Base-by-base conservation (phyloP, 176 grass and related monocot genomes). In the Phoenix roebelenii region DNA sequence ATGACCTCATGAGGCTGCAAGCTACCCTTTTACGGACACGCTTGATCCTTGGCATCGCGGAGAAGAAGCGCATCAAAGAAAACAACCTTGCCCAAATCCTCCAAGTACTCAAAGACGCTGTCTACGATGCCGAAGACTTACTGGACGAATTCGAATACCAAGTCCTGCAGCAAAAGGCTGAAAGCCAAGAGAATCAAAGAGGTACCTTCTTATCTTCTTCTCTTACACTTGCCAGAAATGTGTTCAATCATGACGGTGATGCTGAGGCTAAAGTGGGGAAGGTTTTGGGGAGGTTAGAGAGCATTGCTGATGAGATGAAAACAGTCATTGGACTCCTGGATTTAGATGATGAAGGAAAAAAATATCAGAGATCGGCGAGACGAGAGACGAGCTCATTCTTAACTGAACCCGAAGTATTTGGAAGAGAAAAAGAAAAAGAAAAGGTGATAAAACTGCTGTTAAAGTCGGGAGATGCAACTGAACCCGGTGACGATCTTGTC, bases 361-460 rank as follows among this genome's bases (percentile, higher is more conserved):
- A 35, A 16, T 28, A 23, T 35, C 49, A 28, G 24, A 63, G 16
- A n/a, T 53, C 26, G 5, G 23, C 5, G 44, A 54, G 58, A 52
- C 39, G 49, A 48, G 20, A 55, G 61, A 73, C 70, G 7, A 52
- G 58, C 58, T 73, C 70, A 5, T 62, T 73, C 24, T 7, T 73
- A 5, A 26, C 59, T 5, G 59, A 62, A 61, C 49, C 70, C 16
- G 15, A 73, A 55, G 54, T 73, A 14, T 52, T 63, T 56, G 70
- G 70, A 1, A 59, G 59, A 18, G 49, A 53, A 2, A 25, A 73
- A 25, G 70, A 73, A 22, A 17, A 25, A 19, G 70, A 73, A 49
- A 73, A 55, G 58, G 51, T 64, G 56, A 56, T 64, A 7, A 22
- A 54, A 28, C 49, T 63, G 18, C 25, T 51, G 50, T 24, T 73